Base-by-base conservation (phyloP, 495 filamentous ascomycete species). In the Penicillium ochrochloron region DNA sequence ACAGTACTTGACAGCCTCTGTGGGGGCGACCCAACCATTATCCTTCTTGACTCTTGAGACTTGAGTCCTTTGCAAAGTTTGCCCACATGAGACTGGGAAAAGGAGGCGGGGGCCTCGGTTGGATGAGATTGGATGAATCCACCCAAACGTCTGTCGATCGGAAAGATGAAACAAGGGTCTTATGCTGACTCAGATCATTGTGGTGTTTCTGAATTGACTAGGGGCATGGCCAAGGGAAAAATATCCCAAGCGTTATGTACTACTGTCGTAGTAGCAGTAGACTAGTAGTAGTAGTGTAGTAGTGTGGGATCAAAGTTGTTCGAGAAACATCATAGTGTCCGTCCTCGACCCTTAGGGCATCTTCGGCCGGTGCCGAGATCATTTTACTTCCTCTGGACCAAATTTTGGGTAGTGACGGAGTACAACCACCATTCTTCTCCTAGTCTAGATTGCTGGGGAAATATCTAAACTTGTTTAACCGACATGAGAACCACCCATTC, bases 161-260 rank as follows among this genome's bases (percentile, higher is more conserved):
- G 42, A 19, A 50, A 12, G 50, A 63, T 66, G 66, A 71, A 69
- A 69, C 66, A 60, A 66, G 62, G 68, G 71, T 73, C 71, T 60
- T 67, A 27, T 56, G 69, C 69, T 68, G 69, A 71, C 46, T 60
- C 58, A 59, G 66, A 69, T 69, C 61, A 63, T 60, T 60, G 8
- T 42, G n/a, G 12, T 58, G 31, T 37, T 34, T 35, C 31, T 56
- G 53, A 41, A 44, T 39, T 27, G 25, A 27, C 25, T 27, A 21
- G 41, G 21, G 17, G 39, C 44, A 59, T 3, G n/a, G 44, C 42
- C 46, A 58, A 58, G 55, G 5, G 44, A 21, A 19, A 29, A 27
- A 27, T 27, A 27, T 5, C 8, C n/a, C 37, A 21, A 25, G 54
- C 54, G 2, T 35, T 21, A n/a, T n/a, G 33, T 57, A 39, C 14